Conservation (phyloP, 306 rosid genomes). For the Albizia julibrissin region DNA sequence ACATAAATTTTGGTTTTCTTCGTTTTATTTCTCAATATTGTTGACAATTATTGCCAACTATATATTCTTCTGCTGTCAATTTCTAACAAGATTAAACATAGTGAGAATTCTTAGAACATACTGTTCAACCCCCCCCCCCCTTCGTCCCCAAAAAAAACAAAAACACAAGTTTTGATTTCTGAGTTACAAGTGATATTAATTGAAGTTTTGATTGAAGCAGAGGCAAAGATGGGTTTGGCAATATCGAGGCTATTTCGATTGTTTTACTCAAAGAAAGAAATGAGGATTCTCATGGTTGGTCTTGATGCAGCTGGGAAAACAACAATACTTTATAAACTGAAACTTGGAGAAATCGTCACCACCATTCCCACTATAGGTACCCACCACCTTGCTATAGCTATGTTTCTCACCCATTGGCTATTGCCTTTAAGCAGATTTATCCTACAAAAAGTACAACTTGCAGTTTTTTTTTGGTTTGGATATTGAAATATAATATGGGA, state of each 20-base stretch:
- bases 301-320: slow-evolving; percentile 94
- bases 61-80: not conserved
- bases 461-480: not conserved
- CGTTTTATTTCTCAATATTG: not conserved
- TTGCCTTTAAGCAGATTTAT: not conserved
- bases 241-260: slow-evolving; percentile 66
- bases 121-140: too few relatives aligned
- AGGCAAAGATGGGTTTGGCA: slow-evolving; percentile 62
- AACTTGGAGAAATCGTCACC: slow-evolving; percentile 85
- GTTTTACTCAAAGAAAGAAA: slow-evolving; percentile 79
- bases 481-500: not conserved
- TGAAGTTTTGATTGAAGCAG: not conserved
- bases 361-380: slow-evolving; percentile 91
- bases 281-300: slow-evolving; percentile 94
- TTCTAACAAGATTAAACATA: slow-evolving; percentile 5
- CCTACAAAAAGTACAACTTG: not conserved
- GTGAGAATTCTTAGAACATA: not conserved
- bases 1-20: not conserved
- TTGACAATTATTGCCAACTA: not conserved
- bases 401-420: not conserved
- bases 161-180: slow-evolving; percentile 7
- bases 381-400: not conserved
- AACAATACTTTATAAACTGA: slow-evolving; percentile 75
- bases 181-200: not conserved
- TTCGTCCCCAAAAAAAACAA: too few relatives aligned